Percentiles rank a stretch among this genome's conserved stretches.
Conservation (phyloP, 306 rosid species). For the Adenanthera pavonina region DNA sequence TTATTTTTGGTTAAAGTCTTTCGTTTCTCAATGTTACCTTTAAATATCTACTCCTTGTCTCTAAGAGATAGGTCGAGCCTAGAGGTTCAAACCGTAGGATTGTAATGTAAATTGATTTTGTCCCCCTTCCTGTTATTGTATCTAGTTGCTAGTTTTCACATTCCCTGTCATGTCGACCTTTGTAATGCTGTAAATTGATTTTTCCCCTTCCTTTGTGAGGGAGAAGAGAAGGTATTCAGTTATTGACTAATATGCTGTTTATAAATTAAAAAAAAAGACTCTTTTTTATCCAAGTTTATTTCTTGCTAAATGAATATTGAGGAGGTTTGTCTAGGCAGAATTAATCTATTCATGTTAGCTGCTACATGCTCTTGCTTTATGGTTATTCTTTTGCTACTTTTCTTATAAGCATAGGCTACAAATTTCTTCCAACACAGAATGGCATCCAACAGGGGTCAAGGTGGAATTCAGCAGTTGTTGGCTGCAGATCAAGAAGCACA, state of each 20-base stretch:
- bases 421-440: slow-evolving; percentile 50
- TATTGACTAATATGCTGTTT: neutral
- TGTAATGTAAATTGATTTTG: too few relatives aligned
- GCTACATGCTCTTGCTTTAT: neutral
- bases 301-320: neutral
- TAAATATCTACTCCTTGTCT: too few relatives aligned
- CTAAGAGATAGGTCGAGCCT: too few relatives aligned
- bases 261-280: too few relatives aligned
- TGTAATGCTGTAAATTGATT: too few relatives aligned
- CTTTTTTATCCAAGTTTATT: too few relatives aligned
- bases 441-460: slow-evolving; percentile 81
- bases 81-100: too few relatives aligned
- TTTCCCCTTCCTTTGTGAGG: too few relatives aligned
- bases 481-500: slow-evolving; percentile 95
- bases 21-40: neutral
- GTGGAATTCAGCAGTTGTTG: slow-evolving; percentile 91
- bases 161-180: neutral
- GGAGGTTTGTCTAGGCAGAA: neutral
- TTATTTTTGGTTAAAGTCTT: neutral
- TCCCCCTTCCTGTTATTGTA: too few relatives aligned
- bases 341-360: too few relatives aligned
- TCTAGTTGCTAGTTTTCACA: neutral
- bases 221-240: too few relatives aligned
- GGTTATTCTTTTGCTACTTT: slow-evolving; percentile 19
- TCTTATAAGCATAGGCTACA: neutral